A percentile compares a stretch with the other conserved stretches of the same genome.
phyloP scores from a whole-genome alignment of 192 early-diverging fungal species.

The Linnemannia zychae region DNA sequence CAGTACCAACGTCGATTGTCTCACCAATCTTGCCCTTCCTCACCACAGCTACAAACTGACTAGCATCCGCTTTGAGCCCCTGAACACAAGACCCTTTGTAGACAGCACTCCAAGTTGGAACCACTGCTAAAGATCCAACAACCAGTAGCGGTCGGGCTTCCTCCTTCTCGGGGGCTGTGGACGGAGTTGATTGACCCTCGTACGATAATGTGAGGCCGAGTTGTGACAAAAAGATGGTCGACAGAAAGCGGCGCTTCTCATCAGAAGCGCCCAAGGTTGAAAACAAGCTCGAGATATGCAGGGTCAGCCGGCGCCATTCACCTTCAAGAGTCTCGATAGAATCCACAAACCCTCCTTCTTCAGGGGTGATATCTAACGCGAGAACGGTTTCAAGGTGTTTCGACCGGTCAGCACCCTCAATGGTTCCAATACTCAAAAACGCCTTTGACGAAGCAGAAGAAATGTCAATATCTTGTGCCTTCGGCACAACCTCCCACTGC shows the following conservation, averaged over 20 bases:
- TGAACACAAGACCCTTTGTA: conserved; percentile 20
- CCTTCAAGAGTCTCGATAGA: conserved; percentile 17
- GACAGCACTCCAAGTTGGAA: conserved; percentile 16
- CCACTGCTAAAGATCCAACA: conserved; percentile 31
- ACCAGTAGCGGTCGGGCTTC: conserved; percentile 9
- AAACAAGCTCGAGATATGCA: conserved; percentile 39
- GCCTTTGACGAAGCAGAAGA: neutral
- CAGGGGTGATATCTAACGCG: neutral
- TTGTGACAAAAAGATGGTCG: conserved; percentile 28
- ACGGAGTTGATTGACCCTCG: neutral
- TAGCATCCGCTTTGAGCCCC: conserved; percentile 5
- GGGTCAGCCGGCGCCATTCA: conserved; percentile 28
- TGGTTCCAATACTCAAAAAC: neutral
- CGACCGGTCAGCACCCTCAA: neutral
- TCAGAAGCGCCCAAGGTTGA: neutral
- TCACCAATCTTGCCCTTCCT: neutral
- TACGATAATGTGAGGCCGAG: conserved; percentile 32
- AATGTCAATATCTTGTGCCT: no score
- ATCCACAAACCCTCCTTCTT: neutral
- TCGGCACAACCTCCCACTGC: neutral
- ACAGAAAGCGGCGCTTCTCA: neutral
- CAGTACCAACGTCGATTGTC: neutral
- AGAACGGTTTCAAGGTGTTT: neutral
- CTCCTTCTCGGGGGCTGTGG: neutral
- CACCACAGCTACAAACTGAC: neutral